These are phyloP conservation scores for Elsinoe batatas DNA, from an alignment of 2,329 filamentous ascomycete genomes.

Conservation along the genomic window DNA sequence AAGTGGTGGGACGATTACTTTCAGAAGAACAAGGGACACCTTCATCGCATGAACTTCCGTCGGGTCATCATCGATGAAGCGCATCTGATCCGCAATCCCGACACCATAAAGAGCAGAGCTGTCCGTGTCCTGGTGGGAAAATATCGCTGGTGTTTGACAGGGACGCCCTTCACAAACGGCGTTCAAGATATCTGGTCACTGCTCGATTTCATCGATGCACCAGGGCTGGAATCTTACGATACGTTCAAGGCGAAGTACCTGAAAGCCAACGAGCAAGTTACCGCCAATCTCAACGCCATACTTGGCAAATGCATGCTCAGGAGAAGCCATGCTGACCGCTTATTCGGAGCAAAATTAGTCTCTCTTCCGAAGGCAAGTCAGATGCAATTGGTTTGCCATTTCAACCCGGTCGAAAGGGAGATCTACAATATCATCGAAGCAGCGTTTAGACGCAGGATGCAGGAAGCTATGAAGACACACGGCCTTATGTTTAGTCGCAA, in stretches of 20 bases:
- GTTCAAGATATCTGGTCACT: constrained; percentile 30
- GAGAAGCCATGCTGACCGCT: constrained; percentile 43
- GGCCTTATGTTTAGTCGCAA: constrained; percentile 27
- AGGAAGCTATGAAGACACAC: constrained; percentile 21
- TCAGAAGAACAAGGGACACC: constrained; percentile 24
- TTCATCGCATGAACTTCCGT: constrained; percentile 37
- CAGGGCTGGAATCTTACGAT: neutral
- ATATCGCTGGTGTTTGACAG: constrained; percentile 35
- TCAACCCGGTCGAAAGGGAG: constrained; percentile 42
- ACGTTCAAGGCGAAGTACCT: neutral
- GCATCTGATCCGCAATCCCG: constrained; percentile 45
- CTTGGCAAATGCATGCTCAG: constrained; percentile 43
- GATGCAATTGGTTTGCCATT: constrained; percentile 34
- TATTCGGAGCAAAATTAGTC: constrained; percentile 46
- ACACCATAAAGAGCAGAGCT: constrained; percentile 33
- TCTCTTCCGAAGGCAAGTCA: constrained; percentile 43
- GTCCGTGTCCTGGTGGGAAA: constrained; percentile 33
- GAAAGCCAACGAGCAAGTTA: neutral
- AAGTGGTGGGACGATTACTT: constrained; percentile 9
- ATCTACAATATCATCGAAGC: constrained; percentile 45
- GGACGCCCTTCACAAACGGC: constrained; percentile 33
- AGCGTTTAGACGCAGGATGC: constrained; percentile 36
- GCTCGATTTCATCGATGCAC: constrained; percentile 64
- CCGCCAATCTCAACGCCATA: neutral
- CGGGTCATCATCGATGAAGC: constrained; percentile 50